These are phyloP conservation scores for Tylopilus sp. DNA, from an alignment of 768 basidiomycete species.

Conservation along the genomic window DNA sequence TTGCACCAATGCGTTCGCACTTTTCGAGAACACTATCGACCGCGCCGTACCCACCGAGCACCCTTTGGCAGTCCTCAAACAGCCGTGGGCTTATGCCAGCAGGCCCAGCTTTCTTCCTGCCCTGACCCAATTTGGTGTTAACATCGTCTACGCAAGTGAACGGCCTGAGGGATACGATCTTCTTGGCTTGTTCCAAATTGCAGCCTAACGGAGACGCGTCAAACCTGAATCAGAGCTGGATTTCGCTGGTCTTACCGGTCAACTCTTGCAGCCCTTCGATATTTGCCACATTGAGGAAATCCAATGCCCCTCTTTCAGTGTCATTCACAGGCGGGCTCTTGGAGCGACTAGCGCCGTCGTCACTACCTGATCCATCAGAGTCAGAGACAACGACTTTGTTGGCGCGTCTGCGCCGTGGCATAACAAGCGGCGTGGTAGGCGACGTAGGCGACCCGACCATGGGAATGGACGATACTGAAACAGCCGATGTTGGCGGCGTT, in stretches of 20 bases:
- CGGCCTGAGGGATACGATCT: conserved; percentile 75
- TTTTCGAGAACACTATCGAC: conserved; percentile 87
- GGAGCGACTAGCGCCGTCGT: conserved; percentile 37
- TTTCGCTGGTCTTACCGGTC: conserved; percentile 50
- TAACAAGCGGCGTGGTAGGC: conserved; percentile 40
- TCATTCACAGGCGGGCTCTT: conserved; percentile 34
- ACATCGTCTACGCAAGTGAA: conserved; percentile 77
- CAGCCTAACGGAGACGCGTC: conserved; percentile 51
- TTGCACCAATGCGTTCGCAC: conserved; percentile 82
- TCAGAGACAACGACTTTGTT: conserved; percentile 68
- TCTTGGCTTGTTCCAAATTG: conserved; percentile 72
- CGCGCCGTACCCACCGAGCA: conserved; percentile 80
- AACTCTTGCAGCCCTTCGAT: conserved; percentile 68
- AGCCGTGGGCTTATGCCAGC: conserved; percentile 83
- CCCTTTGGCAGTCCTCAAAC: conserved; percentile 85
- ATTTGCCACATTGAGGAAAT: conserved; percentile 65
- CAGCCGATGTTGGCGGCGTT: conserved; percentile 35
- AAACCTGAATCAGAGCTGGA: background rate
- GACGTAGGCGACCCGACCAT: conserved; percentile 36
- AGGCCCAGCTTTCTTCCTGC: conserved; percentile 82
- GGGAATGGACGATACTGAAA: conserved; percentile 30
- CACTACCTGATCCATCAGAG: conserved; percentile 47
- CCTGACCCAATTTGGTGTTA: conserved; percentile 70
- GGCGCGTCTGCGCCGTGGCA: conserved; percentile 47
- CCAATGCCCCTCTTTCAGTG: conserved; percentile 51